Percentiles rank a stretch among this genome's conserved stretches.
These are phyloP conservation scores for Mycena citricolor DNA, from an alignment of 1,284 basidiomycete genomes.

Conservation along the genomic window DNA sequence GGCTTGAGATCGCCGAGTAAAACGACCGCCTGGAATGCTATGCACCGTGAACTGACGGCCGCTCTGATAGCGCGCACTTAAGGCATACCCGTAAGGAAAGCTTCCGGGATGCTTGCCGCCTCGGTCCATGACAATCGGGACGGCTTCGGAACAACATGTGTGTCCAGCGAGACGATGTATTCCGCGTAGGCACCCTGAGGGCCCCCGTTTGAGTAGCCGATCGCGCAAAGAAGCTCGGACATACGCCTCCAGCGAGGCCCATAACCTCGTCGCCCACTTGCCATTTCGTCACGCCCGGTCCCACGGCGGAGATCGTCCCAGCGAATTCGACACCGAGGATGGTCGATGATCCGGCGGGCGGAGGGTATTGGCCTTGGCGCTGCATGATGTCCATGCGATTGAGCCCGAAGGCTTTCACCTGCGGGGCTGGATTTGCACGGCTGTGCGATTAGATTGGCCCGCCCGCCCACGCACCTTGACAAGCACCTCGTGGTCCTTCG, in stretches of 20 bases:
- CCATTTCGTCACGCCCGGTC: slow-evolving; percentile 58
- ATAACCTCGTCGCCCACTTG: slow-evolving; percentile 84
- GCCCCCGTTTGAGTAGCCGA: slow-evolving; percentile 4
- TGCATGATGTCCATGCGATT: slow-evolving; percentile 89
- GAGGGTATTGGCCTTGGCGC: slow-evolving; percentile 75
- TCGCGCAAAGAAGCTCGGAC: slow-evolving; percentile 1
- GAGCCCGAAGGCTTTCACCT: slow-evolving; percentile 81
- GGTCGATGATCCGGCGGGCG: slow-evolving; percentile 75
- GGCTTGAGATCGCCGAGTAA: slow-evolving; percentile 67
- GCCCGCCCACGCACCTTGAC: slow-evolving; percentile 57
- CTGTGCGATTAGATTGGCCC: neutral
- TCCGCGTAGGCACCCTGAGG: slow-evolving; percentile 89
- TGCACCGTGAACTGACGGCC: slow-evolving; percentile 6
- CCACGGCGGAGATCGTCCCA: slow-evolving; percentile 66
- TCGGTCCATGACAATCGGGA: slow-evolving; percentile 76
- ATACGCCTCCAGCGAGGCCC: slow-evolving; percentile 54
- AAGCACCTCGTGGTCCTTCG: slow-evolving; percentile 63
- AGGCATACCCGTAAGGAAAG: slow-evolving; percentile 75
- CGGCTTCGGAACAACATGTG: slow-evolving; percentile 79
- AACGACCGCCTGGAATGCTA: slow-evolving; percentile 83
- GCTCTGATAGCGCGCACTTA: slow-evolving; percentile 5
- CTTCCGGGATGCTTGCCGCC: slow-evolving; percentile 85
- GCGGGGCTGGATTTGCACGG: slow-evolving; percentile 3
- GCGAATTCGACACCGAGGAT: slow-evolving; percentile 95
- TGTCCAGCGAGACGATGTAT: slow-evolving; percentile 70